Base-by-base conservation (phyloP, 768 basidiomycete genomes). In the Gyrodon lividus region DNA sequence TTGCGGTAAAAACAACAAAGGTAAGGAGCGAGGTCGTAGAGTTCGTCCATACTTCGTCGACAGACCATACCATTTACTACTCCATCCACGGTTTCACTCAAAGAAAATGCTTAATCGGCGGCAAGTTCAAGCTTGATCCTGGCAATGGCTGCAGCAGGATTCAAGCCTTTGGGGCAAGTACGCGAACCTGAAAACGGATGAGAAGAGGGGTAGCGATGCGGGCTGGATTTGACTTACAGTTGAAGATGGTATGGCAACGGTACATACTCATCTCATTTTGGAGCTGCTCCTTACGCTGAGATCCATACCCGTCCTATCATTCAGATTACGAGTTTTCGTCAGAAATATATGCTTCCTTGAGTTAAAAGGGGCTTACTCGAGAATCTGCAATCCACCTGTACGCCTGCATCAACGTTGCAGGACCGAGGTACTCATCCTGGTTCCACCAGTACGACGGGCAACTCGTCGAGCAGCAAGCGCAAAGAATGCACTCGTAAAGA, bases 381-480 rank as follows among this genome's bases (percentile, higher is more conserved):
- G 92, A 96, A 68, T 98, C 96, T 0, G 95, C 94, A 66, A 99
- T 96, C 96, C 96, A 98, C 59, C 95, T 78, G 73, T 98, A 97
- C 0, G 93, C 92, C 62, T 93, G 90, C 92, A 98, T 93, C 62
- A 98, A 75, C 0, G 94, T 94, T 1, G 96, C 96, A 6, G 96
- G 96, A 31, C 96, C 95, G 35, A 99, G 87, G 72, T 99, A 99
- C 70, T 93, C 89, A 66, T 98, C 94, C 72, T 94, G 92, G 74
- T 98, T 98, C 96, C 96, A 98, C 96, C 96, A 98, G 73, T 98
- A 97, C 26, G 87, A 89, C 4, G 96, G 96, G 80, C 96, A 99
- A 39, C 89, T 90, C 0, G 96, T 98, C 38, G 94, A 94, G 76
- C 96, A 99, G 74, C 97, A 98, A 2, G 96, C 92, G 64, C 92